A percentile compares a stretch with the other conserved stretches of the same genome.
Conservation (phyloP, 2,329 filamentous ascomycete species). For the Pseudogymnoascus destructans region DNA sequence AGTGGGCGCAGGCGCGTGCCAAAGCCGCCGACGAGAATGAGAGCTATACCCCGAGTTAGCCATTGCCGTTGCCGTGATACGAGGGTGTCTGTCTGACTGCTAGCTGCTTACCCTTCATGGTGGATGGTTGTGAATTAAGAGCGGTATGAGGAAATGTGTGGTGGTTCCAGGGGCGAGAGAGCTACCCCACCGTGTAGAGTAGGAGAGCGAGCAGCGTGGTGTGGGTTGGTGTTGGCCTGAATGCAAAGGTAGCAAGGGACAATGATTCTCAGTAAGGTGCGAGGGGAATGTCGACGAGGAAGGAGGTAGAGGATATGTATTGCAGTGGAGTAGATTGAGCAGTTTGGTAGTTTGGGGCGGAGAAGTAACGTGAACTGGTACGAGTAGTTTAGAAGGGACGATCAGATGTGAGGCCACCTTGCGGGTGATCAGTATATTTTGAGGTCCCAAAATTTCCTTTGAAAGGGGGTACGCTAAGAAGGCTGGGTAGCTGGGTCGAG, state of each 20-base stretch:
- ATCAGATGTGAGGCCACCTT: constrained; percentile 8
- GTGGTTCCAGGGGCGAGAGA: constrained; percentile 7
- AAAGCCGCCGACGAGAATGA: constrained; percentile 98
- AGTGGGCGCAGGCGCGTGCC: constrained; percentile 94
- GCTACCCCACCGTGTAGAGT: neutral
- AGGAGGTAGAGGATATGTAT: too few species aligned
- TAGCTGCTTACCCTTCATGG: constrained; percentile 25
- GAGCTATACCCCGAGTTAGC: constrained; percentile 42
- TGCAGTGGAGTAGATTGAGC: neutral
- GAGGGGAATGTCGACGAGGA: neutral
- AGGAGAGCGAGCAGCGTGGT: neutral
- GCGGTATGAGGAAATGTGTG: neutral
- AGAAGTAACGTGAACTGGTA: neutral
- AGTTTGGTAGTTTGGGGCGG: neutral
- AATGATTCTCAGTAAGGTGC: neutral
- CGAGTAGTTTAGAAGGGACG: constrained; percentile 3
- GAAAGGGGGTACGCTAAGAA: constrained; percentile 4
- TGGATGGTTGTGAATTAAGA: constrained; percentile 15
- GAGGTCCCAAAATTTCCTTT: constrained; percentile 21
- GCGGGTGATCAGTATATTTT: constrained; percentile 14
- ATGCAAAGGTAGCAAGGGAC: neutral
- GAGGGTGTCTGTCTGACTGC: neutral
- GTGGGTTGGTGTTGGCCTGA: neutral
- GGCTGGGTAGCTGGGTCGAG: neutral
- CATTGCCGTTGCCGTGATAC: constrained; percentile 6